phyloP scores from a whole-genome alignment of 176 grass and related monocot species.

The Ampelocalamus luodianensis region DNA sequence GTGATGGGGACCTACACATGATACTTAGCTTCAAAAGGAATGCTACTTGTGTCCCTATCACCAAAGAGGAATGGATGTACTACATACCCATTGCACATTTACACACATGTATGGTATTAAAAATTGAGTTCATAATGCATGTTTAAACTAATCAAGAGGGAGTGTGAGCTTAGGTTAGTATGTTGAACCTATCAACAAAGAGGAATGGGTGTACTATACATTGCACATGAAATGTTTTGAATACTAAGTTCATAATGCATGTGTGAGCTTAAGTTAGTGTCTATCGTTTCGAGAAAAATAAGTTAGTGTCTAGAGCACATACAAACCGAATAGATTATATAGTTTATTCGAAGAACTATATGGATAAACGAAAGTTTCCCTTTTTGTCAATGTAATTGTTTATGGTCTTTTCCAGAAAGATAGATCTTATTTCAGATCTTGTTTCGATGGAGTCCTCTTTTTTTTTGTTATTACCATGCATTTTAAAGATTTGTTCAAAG shows the following conservation, averaged over 20 bases:
- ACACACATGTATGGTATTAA: background rate
- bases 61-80: conserved; percentile 37
- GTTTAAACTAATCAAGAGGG: background rate
- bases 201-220: conserved; percentile 16
- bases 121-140: conserved; percentile 32
- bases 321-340: background rate
- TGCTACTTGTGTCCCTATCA: conserved; percentile 32
- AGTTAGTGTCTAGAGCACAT: background rate
- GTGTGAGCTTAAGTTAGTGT: background rate
- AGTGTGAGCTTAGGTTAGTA: background rate
- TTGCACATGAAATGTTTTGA: background rate
- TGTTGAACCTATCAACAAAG: conserved; percentile 6
- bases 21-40: conserved; percentile 30
- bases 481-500: background rate
- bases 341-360: background rate
- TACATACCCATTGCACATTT: background rate
- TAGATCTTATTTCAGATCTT: background rate
- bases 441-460: background rate
- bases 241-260: background rate
- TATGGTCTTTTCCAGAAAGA: background rate
- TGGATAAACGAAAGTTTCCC: background rate
- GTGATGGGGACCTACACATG: conserved; percentile 36
- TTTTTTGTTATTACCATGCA: background rate
- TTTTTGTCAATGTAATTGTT: conserved; percentile 8
- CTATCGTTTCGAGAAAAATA: no score